Base-by-base conservation (phyloP, 1,284 basidiomycete species). In the Puccinia horiana region DNA sequence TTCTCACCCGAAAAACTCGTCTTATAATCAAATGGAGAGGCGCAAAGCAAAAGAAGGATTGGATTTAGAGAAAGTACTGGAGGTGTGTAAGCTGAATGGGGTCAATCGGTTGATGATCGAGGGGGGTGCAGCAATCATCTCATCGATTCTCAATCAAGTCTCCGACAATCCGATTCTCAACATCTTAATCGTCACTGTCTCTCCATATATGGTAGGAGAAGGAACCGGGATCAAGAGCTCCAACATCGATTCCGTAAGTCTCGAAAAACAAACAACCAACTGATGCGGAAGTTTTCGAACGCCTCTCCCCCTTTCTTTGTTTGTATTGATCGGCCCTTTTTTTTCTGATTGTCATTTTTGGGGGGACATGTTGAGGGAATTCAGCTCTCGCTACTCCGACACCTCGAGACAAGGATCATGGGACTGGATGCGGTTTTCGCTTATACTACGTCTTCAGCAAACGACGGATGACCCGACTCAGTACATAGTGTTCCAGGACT, bases 91-190 rank as follows among this genome's bases (percentile, higher is more conserved):
- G 32, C 86, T 87, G 16, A 87, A 90, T 35, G 91, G 90, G 14
- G 89, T 97, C 82, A 87, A 88, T 11, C 92, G 92, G 3, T 88
- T 98, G 76, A 99, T 99, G 96, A 92, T 98, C 14, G 96, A 99
- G 88, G 96, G 96, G 76, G 96, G 96, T 23, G 93, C 94, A 4
- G 88, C 88, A 5, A 90, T 98, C 82, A 95, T 99, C 81, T 89
- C 90, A 23, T 91, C 93, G 1, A 94, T 96, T 87, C 88, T 97
- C 0, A 85, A 86, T 29, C 81, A 84, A 12, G 82, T 83, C 44
- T 76, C 78, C 20, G 42, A 69, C n/a, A 70, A 69, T 56, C 85
- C 85, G 4, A 83, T 90, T 9, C 89, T 95, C 4, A 92, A 96
- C 86, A 89, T 89, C 35, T 87, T 96, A 47, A 90, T 97, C 67